Conservation (phyloP, 768 basidiomycete species). For the Macrolepiota albuminosa region DNA sequence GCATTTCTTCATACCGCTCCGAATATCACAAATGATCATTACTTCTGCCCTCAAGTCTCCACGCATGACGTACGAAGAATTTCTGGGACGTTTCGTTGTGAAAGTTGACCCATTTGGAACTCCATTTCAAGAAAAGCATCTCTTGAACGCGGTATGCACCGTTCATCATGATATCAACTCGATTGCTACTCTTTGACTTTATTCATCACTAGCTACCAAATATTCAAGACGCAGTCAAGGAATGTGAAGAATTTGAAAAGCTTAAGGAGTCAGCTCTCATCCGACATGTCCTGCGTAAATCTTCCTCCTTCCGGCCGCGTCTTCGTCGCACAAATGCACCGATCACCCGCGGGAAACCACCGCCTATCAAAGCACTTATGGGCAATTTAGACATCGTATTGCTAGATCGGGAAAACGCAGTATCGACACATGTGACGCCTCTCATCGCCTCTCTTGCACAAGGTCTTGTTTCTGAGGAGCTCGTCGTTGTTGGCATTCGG, state of each 20-base stretch:
- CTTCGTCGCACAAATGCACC: slow-evolving; percentile 2
- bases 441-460: slow-evolving; percentile 46
- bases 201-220: slow-evolving; percentile 20
- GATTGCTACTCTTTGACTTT: not conserved
- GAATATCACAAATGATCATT: slow-evolving; percentile 46
- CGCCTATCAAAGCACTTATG: slow-evolving; percentile 16
- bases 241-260: slow-evolving; percentile 16
- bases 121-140: slow-evolving; percentile 27
- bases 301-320: slow-evolving; percentile 9
- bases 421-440: slow-evolving; percentile 59
- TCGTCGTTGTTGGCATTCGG: slow-evolving; percentile 49
- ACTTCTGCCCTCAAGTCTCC: slow-evolving; percentile 28
- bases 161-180: not conserved
- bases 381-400: slow-evolving; percentile 55
- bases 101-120: slow-evolving; percentile 32
- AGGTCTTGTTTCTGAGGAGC: slow-evolving; percentile 48
- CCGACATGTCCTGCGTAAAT: slow-evolving; percentile 20
- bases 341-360: slow-evolving; percentile 12
- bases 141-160: slow-evolving; percentile 27
- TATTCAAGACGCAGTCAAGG: slow-evolving; percentile 26
- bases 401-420: slow-evolving; percentile 49
- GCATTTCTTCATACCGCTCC: slow-evolving; percentile 47
- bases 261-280: slow-evolving; percentile 23
- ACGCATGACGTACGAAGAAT: slow-evolving; percentile 24
- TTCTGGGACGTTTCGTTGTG: slow-evolving; percentile 28